Evolutionary conservation across 2,329 filamentous ascomycete species (phyloP), one percentile per base, ranked within the genome.

Genomic region (Penicillium aurantiogriseum): DNA sequence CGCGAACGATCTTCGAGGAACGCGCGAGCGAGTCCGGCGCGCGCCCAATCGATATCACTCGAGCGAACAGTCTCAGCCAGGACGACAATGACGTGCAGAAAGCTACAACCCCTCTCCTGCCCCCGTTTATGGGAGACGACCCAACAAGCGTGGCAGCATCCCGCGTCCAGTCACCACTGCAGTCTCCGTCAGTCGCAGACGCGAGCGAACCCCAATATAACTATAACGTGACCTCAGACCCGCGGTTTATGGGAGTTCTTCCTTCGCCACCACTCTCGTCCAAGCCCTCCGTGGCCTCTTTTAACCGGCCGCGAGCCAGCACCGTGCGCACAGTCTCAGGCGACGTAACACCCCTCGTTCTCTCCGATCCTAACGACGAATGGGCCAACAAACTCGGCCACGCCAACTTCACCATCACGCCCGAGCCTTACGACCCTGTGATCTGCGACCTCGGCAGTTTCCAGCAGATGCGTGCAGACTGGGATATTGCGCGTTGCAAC

Each of bases 371-470:
- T 6, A 81, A 87, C 49, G 91, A 96, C 71, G 86, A 88, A 64
- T 97, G 93, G 93, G 88, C 90, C 1, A 85, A 88, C 69, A 86
- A 86, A 56, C 84, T 97, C 15, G 93, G 93, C 29, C 92, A 97
- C 71, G 92, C 92, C 63, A 96, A 97, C 77, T 97, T 95, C 73
- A 92, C 85, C 67, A 95, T 97, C 65, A 79, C 85, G 23, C 92
- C 92, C 0, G 85, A 88, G 71, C 93, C 92, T 0, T 96, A 96
- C 69, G 75, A 84, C 9, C 88, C 91, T 0, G 82, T 86, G 17
- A 70, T 71, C 3, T 84, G 85, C 61, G 85, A 88, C 63, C 69
- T 87, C 10, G 80, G 83, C 5, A 77, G 81, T 3, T 85, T 86
- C 68, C 83, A 83, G 35, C 83, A 86, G 68, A 81, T 96, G 50